These are phyloP conservation scores for Didymella lethalis DNA, from an alignment of 2,329 filamentous ascomycete species.

Conservation along the genomic window DNA sequence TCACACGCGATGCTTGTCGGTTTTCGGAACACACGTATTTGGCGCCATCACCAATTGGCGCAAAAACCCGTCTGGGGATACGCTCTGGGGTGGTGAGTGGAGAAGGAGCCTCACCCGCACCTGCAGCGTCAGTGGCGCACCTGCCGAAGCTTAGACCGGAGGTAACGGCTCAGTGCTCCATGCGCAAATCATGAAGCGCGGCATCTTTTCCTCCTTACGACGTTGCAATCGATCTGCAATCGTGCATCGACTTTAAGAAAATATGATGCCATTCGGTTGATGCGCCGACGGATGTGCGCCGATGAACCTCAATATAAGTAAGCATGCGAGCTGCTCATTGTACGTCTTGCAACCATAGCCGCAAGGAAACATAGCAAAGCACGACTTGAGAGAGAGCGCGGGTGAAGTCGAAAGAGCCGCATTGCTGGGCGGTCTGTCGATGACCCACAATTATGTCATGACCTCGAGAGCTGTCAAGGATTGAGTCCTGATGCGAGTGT, in stretches of 20 bases:
- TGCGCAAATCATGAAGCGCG: slow-evolving; percentile 12
- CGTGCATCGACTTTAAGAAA: background rate
- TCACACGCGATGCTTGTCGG: background rate
- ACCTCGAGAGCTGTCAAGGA: background rate
- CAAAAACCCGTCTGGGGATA: slow-evolving; percentile 10
- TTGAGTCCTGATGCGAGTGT: slow-evolving; percentile 2
- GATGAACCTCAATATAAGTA: background rate
- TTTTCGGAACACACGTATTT: slow-evolving; percentile 3
- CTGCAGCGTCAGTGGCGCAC: slow-evolving; percentile 20
- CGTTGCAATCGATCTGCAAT: background rate
- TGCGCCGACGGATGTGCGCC: background rate
- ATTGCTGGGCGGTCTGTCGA: background rate
- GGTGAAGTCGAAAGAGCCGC: slow-evolving; percentile 12
- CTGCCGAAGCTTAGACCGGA: slow-evolving; percentile 10
- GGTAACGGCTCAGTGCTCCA: slow-evolving; percentile 11
- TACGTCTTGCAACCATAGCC: background rate
- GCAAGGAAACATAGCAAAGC: background rate
- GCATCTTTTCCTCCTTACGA: background rate
- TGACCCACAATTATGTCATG: slow-evolving; percentile 16
- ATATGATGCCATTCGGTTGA: background rate
- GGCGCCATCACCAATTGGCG: slow-evolving; percentile 12
- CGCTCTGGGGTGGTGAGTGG: slow-evolving; percentile 7
- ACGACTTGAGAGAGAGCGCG: background rate
- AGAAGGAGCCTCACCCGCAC: slow-evolving; percentile 12
- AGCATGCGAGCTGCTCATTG: background rate